Conservation (phyloP, 148 eudicot genomes). For the Diospyros kaki region DNA sequence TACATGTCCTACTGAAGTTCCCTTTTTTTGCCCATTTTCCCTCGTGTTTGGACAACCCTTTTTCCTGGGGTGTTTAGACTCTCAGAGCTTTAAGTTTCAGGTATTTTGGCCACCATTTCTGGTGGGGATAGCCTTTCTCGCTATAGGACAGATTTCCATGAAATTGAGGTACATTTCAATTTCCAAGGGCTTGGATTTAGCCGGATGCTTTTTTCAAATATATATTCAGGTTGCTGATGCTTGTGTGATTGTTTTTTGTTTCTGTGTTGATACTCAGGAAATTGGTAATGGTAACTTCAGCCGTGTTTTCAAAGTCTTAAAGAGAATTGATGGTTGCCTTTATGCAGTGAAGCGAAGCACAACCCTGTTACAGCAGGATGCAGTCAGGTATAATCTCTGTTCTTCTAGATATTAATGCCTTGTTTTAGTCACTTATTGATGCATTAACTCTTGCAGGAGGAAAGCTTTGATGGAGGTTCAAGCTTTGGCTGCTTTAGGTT, state of each 20-base stretch:
- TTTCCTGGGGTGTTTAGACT: neutral
- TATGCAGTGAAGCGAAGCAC: constrained; percentile 85
- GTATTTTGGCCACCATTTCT: constrained; percentile 39
- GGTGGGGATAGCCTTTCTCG: constrained; percentile 70
- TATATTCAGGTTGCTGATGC: neutral
- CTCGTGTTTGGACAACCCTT: neutral
- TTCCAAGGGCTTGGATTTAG: neutral
- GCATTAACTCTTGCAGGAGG: constrained; percentile 46
- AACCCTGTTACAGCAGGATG: constrained; percentile 58
- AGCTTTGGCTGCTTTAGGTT: constrained; percentile 87
- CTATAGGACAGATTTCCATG: constrained; percentile 75
- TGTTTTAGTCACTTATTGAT: constrained; percentile 17
- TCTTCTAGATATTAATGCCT: constrained; percentile 1
- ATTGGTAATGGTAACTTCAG: constrained; percentile 92
- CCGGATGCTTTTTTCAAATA: neutral
- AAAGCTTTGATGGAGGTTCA: constrained; percentile 98
- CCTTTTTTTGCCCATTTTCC: neutral
- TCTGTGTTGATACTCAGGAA: constrained; percentile 46
- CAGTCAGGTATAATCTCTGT: constrained; percentile 52
- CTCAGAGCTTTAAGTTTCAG: constrained; percentile 29
- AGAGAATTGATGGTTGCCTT: constrained; percentile 85
- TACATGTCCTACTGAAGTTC: neutral
- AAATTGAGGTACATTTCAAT: constrained; percentile 60
- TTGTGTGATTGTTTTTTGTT: constrained; percentile 5
- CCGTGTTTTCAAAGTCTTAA: constrained; percentile 70